Base-by-base conservation (phyloP, 106 monocot genomes). In the Hemerocallis citrina region DNA sequence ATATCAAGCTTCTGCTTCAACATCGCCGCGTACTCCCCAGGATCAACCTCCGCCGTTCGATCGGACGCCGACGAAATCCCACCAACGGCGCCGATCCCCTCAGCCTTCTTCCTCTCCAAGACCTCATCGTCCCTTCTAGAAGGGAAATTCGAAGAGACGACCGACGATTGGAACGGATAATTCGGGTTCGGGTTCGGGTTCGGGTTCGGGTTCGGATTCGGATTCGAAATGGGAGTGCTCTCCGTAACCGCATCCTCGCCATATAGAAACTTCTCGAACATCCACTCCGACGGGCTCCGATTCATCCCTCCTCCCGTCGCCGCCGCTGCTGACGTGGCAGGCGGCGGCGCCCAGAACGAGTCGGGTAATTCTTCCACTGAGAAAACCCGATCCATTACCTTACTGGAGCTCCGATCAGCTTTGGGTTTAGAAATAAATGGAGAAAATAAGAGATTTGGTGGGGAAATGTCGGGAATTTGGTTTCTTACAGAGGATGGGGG, bases 251-350 rank as follows among this genome's bases (percentile, higher is more conserved):
- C 35, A 28, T 21, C 44, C 13, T 42, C 65, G 62, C 71, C 85
- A 59, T 86, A 59, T 4, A 86, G 63, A 60, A 86, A 86, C 61
- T 81, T 86, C 81, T 86, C 73, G 48, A 86, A 81, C 54, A 49
- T 60, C 80, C 85, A 81, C 61, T 81, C 81, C 46, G 85, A 81
- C 10, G 70, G 31, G 60, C 81, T 81, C 68, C 77, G 66, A 34
- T n/a, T n/a, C n/a, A n/a, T n/a, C 17, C 34, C 34, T 12, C 31
- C 61, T 8, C 69, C 24, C 30, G 62, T 31, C 69, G 12, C 48
- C 34, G 22, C 23, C n/a, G 30, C 43, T 31, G 33, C 17, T 22
- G 62, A 34, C 31, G 50, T 21, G 54, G 61, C 61, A 38, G 69
- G 55, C 3, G 66, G 47, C 8, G 58, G 38, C 6, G 64, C 36